These are phyloP conservation scores for Flaveria robusta DNA, from an alignment of 129 eudicot species.

Conservation along the genomic window DNA sequence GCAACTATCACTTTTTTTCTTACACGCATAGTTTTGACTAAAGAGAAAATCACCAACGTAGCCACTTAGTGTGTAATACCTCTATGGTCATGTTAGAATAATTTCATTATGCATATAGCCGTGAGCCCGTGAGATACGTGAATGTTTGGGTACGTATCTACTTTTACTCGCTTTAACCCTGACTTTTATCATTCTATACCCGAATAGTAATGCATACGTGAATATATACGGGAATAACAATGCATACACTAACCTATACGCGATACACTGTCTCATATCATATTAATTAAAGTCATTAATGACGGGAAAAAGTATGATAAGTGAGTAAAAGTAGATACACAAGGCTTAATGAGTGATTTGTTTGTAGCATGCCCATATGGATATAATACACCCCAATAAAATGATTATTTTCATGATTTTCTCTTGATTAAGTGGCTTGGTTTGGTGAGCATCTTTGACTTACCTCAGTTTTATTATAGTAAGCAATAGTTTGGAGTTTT, in stretches of 20 bases:
- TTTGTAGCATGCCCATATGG: not conserved
- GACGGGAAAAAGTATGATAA: not conserved
- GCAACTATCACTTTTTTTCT: not conserved
- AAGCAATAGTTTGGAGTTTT: not conserved
- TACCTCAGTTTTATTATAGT: no score
- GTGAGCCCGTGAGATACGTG: not conserved
- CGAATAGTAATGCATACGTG: not conserved
- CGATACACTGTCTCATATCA: not conserved
- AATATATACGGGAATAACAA: not conserved
- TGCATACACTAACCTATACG: not conserved
- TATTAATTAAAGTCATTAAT: not conserved
- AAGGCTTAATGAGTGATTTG: not conserved
- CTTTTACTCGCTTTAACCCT: not conserved
- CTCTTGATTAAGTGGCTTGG: not conserved
- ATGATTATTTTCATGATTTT: not conserved
- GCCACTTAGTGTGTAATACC: not conserved
- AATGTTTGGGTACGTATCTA: not conserved
- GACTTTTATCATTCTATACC: not conserved
- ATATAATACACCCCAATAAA: not conserved
- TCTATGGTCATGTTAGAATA: not conserved
- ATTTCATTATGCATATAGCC: not conserved
- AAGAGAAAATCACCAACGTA: not conserved
- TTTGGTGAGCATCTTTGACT: conserved; percentile 21
- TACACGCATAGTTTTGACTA: not conserved
- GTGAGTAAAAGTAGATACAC: not conserved